These are phyloP conservation scores for Fusarium sp. DNA, from an alignment of 2,329 filamentous ascomycete species.

Conservation along the genomic window DNA sequence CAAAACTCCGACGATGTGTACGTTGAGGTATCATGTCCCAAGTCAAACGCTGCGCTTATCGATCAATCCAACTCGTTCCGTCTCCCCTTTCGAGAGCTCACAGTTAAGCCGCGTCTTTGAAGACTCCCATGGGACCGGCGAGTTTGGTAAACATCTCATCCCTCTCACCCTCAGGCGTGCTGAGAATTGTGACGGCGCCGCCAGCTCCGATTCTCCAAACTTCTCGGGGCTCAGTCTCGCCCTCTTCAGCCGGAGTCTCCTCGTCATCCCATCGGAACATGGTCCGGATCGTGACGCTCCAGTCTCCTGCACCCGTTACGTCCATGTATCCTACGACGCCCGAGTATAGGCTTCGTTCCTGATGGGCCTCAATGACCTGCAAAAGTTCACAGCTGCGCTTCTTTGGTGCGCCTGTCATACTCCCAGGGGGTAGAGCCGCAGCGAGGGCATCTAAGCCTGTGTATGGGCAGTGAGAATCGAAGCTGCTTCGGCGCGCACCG, in stretches of 20 bases:
- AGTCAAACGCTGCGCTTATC: slow-evolving; percentile 30
- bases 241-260: slow-evolving; percentile 49
- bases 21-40: slow-evolving; percentile 54
- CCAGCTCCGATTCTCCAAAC: slow-evolving; percentile 90
- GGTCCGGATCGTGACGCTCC: slow-evolving; percentile 91
- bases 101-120: slow-evolving; percentile 55
- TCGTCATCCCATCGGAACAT: slow-evolving; percentile 82
- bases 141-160: slow-evolving; percentile 92
- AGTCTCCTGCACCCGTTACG: slow-evolving; percentile 86
- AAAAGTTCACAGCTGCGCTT: slow-evolving; percentile 91
- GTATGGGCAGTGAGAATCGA: slow-evolving; percentile 49
- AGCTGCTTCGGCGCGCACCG: slow-evolving; percentile 17
- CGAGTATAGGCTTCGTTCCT: slow-evolving; percentile 83
- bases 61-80: not conserved
- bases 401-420: slow-evolving; percentile 97
- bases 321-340: slow-evolving; percentile 94
- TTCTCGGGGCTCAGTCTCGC: slow-evolving; percentile 60
- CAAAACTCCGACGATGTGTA: slow-evolving; percentile 54
- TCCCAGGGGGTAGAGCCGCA: slow-evolving; percentile 86
- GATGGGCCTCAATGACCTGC: slow-evolving; percentile 72
- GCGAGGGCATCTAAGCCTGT: slow-evolving; percentile 83
- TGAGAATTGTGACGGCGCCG: slow-evolving; percentile 89
- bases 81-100: not conserved
- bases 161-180: slow-evolving; percentile 83
- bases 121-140: slow-evolving; percentile 68